Evolutionary conservation across 2,329 filamentous ascomycete genomes (phyloP).

Genomic region (Coniella vitis): DNA sequence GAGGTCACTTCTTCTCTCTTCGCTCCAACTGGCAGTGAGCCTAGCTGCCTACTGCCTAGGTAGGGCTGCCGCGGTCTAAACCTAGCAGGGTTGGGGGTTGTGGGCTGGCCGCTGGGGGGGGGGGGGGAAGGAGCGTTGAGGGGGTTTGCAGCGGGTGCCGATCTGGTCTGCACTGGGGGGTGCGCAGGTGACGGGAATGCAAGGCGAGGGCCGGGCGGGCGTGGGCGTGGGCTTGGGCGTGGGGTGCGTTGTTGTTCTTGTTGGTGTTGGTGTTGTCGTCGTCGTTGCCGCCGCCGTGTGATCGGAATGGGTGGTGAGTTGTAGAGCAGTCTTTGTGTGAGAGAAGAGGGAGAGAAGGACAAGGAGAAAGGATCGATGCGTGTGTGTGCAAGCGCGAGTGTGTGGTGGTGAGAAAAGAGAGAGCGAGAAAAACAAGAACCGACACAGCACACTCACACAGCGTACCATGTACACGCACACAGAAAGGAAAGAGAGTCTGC

Average conservation of each 20-base stretch:
- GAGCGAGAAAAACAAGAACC: too few species aligned
- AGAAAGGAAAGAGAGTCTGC: neutral
- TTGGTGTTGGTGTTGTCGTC: neutral
- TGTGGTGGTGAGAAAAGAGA: too few species aligned
- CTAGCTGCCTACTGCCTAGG: neutral
- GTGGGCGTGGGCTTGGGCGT: too few species aligned
- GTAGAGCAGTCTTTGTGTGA: too few species aligned
- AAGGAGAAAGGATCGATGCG: too few species aligned
- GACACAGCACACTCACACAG: too few species aligned
- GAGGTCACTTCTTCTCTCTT: neutral
- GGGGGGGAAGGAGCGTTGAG: neutral
- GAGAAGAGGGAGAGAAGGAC: too few species aligned
- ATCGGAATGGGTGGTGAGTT: too few species aligned
- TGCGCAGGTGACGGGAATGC: neutral
- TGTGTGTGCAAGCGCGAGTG: too few species aligned
- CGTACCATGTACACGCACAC: too few species aligned
- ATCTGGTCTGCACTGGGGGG: neutral
- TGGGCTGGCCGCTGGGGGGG: neutral
- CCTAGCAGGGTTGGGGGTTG: neutral
- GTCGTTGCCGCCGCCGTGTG: too few species aligned
- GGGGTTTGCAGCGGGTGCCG: neutral
- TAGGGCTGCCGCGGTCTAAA: neutral
- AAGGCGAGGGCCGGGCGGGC: too few species aligned
- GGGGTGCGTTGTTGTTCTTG: neutral
- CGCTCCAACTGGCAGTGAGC: neutral